Evolutionary conservation across 2,329 filamentous ascomycete genomes (phyloP), one percentile per base, ranked within the genome.

Genomic region (Exserohilum rostratum): DNA sequence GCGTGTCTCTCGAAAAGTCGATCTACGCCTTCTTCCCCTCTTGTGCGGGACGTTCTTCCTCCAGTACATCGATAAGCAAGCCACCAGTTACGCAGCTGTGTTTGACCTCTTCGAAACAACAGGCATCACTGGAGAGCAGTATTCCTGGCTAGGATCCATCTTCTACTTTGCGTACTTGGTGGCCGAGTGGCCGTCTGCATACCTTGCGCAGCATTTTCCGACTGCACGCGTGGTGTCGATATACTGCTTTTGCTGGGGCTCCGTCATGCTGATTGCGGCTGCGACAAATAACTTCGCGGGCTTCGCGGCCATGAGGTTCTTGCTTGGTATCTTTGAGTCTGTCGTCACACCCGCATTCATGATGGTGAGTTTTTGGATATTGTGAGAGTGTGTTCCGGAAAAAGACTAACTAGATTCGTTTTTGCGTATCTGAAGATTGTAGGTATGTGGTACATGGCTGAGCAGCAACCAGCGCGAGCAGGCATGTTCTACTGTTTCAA

Each of bases 41-140:
- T 77, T 86, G 2, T 77, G 76, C 33, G 77, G 78, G 1, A 83
- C 80, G 0, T 83, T 79, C 43, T 68, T 80, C 2, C 71, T 85
- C 5, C 83, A 85, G 58, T 84, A 82, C 55, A 81, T 84, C 61
- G 82, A 85, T 68, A 86, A 85, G 69, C 78, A 81, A 56, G 80
- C 82, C 0, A 70, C 85, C 5, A 77, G 78, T 0, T 85, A 85
- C 63, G 78, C 80, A 0, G 82, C 83, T 2, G 81, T 85, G 0
- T 85, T 85, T 55, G 83, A 85, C 43, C 72, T 85, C 0, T 80
- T 84, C 55, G 68, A 71, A 11, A 77, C 78, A 18, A 83, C 82
- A 0, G 70, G 77, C 15, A 83, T 84, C 60, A 77, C 69, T 1
- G 66, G 73, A 12, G 71, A 73, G 1, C 70, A 84, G 46, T 86